Evolutionary conservation across 192 early-diverging fungal species (phyloP).

Genomic region (Dimargaris xerosporica): DNA sequence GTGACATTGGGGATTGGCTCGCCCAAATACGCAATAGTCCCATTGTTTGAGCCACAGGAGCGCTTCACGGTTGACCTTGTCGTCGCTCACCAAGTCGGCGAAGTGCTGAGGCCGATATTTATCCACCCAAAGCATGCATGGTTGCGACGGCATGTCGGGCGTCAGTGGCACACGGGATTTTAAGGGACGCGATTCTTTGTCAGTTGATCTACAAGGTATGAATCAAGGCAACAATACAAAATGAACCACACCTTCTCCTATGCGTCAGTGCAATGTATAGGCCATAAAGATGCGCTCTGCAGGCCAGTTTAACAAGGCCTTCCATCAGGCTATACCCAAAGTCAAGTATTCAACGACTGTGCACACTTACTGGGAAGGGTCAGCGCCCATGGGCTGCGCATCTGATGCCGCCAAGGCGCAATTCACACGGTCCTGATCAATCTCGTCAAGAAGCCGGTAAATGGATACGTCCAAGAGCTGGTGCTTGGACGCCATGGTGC

Average conservation of each 20-base stretch:
- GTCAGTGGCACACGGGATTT: background rate
- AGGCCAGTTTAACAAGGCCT: background rate
- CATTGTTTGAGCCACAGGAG: constrained; percentile 91
- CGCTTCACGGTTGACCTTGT: constrained; percentile 77
- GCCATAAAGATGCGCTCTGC: background rate
- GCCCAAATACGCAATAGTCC: constrained; percentile 89
- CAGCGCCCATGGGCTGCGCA: background rate
- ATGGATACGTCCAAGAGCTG: constrained; percentile 13
- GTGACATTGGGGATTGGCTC: constrained; percentile 4
- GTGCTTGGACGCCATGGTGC: no score
- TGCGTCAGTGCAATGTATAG: background rate
- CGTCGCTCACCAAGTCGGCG: constrained; percentile 79
- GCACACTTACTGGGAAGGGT: background rate
- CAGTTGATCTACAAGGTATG: background rate
- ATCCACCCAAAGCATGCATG: constrained; percentile 63
- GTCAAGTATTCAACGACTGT: background rate
- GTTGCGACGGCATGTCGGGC: constrained; percentile 1
- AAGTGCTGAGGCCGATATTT: constrained; percentile 73
- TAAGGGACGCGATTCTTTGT: background rate
- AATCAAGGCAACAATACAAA: background rate
- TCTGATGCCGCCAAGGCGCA: background rate
- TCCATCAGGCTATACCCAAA: background rate
- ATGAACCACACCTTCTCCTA: no score
- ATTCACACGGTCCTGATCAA: constrained; percentile 14
- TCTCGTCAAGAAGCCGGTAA: constrained; percentile 16